phyloP scores from a whole-genome alignment of 768 basidiomycete genomes.

The Dentipellis fragilis region DNA sequence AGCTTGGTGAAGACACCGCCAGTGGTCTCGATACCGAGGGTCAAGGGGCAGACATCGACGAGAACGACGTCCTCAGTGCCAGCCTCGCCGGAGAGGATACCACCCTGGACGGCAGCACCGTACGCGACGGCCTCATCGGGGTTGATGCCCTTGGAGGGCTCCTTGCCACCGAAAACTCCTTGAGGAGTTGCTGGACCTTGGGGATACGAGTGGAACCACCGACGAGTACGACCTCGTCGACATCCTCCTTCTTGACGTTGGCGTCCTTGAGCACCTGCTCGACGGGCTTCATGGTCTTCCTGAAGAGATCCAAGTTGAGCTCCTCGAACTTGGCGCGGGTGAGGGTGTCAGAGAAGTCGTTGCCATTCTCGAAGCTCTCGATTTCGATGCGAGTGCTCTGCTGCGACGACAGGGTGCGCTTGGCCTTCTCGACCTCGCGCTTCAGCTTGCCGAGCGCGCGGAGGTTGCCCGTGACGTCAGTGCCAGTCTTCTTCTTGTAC shows the following conservation, averaged over 20 bases:
- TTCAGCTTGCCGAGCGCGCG: constrained; percentile 48
- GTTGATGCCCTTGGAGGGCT: constrained; percentile 97
- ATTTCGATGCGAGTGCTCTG: constrained; percentile 90
- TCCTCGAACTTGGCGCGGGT: constrained; percentile 99
- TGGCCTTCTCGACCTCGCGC: constrained; percentile 36
- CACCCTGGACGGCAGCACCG: constrained; percentile 97
- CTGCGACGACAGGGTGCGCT: constrained; percentile 78
- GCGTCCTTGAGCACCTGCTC: constrained; percentile 98
- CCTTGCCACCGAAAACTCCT: constrained; percentile 84
- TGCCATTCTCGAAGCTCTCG: constrained; percentile 91
- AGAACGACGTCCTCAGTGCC: constrained; percentile 86
- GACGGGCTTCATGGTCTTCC: constrained; percentile 99
- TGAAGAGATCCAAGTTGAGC: constrained; percentile 97
- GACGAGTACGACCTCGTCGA: constrained; percentile 89
- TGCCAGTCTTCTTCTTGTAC: constrained; percentile 42
- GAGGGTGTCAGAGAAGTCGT: constrained; percentile 94
- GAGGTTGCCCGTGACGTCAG: constrained; percentile 37
- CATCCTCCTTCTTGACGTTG: constrained; percentile 93
- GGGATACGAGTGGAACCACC: constrained; percentile 99
- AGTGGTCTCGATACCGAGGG: constrained; percentile 98
- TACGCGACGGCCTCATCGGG: constrained; percentile 99
- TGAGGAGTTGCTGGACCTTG: constrained; percentile 96
- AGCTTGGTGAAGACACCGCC: constrained; percentile 98
- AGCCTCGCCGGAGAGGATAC: constrained; percentile 92
- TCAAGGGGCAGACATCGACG: constrained; percentile 93